phyloP scores from a whole-genome alignment of 1,139 yeast genomes.

The Candida sp. region DNA sequence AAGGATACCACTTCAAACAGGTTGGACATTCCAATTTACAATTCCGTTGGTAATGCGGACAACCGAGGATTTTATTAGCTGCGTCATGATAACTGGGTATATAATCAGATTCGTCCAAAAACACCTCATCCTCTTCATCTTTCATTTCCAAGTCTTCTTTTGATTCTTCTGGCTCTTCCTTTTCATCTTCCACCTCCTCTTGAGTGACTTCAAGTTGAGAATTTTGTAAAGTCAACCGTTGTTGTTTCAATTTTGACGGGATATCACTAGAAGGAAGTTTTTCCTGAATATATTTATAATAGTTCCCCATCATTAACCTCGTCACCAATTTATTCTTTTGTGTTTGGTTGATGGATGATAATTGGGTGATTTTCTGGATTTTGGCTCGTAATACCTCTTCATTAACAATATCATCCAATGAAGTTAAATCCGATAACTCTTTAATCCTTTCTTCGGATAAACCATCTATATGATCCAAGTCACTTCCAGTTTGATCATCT shows the following conservation, averaged over 20 bases:
- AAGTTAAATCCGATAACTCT: constrained; percentile 35
- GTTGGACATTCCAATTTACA: constrained; percentile 81
- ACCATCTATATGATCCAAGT: constrained; percentile 36
- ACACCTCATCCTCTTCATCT: constrained; percentile 29
- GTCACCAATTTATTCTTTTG: constrained; percentile 67
- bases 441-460: constrained; percentile 31
- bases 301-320: constrained; percentile 73
- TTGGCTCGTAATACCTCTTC: constrained; percentile 50
- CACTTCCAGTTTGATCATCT: constrained; percentile 19
- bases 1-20: constrained; percentile 73
- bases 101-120: constrained; percentile 48
- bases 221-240: constrained; percentile 14
- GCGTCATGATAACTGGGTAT: constrained; percentile 47
- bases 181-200: constrained; percentile 14
- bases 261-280: constrained; percentile 17
- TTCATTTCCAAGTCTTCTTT: constrained; percentile 11
- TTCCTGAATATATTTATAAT: constrained; percentile 44
- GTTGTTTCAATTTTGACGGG: constrained; percentile 14
- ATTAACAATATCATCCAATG: constrained; percentile 46
- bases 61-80: constrained; percentile 52
- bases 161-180: constrained; percentile 13
- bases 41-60: constrained; percentile 78
- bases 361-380: constrained; percentile 54
- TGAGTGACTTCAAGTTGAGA: constrained; percentile 7
- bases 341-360: constrained; percentile 42